Evolutionary conservation across 163 green algal genomes (phyloP), one percentile per base, ranked within the genome.

Genomic region (Prototheca wickerhamii): DNA sequence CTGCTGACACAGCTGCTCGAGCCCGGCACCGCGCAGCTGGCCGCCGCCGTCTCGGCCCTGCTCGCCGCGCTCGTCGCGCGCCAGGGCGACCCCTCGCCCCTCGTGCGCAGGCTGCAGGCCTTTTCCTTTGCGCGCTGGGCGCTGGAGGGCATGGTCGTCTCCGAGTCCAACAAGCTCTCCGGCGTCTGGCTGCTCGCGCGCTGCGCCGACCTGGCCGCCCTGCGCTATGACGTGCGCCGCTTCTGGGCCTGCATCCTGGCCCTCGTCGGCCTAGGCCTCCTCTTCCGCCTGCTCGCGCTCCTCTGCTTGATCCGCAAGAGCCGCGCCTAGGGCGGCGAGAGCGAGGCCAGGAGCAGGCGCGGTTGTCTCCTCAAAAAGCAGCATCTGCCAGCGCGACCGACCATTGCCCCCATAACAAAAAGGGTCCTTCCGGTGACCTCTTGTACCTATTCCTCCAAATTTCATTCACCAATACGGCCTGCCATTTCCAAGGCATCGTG

Each of bases 181-280:
- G 75, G 76, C 20, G 78, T 84, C 18, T 86, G 79, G 79, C 66
- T 87, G 60, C 65, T 87, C 29, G 81, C 81, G 6, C 70, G 81
- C 0, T 87, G 81, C 32, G 81, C 81, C 4, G 80, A 87, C 61
- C 67, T 87, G 54, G 42, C 72, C 25, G 57, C 35, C 2, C 63
- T 87, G 20, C 37, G 46, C 2, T 84, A 84, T 49, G 69, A 78
- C 30, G 69, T 84, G 2, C 69, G 63, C 6, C 46, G 37, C 32
- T 84, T 79, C 40, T 68, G 67, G 34, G 31, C 35, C 15, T 80
- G 64, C 46, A 59, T 84, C 49, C 59, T 60, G 46, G 54, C 65
- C 4, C 71, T 84, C 31, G 44, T 74, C 21, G 67, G 46, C 31
- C 61, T 84, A 23, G 77, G 77, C 10, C 33, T 65, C n/a, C 21